Conservation (phyloP, 2,329 filamentous ascomycete species). For the Mycosphaerelloides madeirae region DNA sequence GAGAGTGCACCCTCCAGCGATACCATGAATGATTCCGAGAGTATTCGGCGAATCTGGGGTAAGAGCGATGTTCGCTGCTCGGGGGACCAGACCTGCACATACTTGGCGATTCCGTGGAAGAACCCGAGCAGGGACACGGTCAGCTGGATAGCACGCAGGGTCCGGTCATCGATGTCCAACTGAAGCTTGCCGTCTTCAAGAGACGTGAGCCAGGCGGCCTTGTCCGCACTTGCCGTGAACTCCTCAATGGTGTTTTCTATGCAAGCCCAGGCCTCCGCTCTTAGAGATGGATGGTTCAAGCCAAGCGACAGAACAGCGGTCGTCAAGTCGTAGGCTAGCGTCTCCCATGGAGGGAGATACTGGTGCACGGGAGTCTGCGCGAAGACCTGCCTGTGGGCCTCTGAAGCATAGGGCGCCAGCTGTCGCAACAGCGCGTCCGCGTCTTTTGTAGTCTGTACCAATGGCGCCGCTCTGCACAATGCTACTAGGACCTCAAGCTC, state of each 20-base stretch:
- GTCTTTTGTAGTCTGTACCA: conserved; percentile 64
- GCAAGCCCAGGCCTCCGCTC: conserved; percentile 60
- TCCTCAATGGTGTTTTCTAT: conserved; percentile 69
- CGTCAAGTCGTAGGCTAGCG: conserved; percentile 72
- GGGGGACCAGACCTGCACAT: conserved; percentile 75
- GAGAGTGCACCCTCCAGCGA: conserved; percentile 86
- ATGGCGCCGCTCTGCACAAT: conserved; percentile 81
- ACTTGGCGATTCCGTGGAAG: conserved; percentile 71
- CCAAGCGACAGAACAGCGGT: conserved; percentile 78
- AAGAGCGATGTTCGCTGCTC: conserved; percentile 70
- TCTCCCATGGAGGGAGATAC: conserved; percentile 80
- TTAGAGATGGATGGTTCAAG: conserved; percentile 64
- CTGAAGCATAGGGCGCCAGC: conserved; percentile 76
- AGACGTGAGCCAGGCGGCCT: conserved; percentile 36
- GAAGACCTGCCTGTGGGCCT: conserved; percentile 75
- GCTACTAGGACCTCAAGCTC: conserved; percentile 91
- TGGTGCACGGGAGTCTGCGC: conserved; percentile 76
- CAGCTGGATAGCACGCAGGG: conserved; percentile 55
- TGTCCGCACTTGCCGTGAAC: conserved; percentile 60
- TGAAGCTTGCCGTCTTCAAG: conserved; percentile 19
- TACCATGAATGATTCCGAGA: conserved; percentile 81
- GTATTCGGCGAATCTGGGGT: conserved; percentile 62
- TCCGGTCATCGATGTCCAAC: conserved; percentile 21
- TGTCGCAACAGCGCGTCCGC: conserved; percentile 75
- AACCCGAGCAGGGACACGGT: conserved; percentile 87